Conservation (phyloP, 73 alveolate genomes). For the Blepharisma stoltei region DNA sequence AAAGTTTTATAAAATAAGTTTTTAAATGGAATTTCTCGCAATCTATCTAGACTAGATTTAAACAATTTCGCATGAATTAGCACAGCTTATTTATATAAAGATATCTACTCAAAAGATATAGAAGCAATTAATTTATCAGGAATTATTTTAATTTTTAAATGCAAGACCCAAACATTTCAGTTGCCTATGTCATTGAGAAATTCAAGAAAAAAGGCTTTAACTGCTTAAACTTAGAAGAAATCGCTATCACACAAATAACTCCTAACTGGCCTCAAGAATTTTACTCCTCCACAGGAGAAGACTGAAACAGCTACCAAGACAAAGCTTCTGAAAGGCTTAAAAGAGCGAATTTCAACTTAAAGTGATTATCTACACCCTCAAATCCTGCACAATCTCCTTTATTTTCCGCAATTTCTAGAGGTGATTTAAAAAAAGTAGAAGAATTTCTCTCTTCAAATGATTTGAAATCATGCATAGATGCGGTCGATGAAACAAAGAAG, state of each 20-base stretch:
- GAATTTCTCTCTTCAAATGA: slow-evolving; percentile 40
- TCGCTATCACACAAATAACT: slow-evolving; percentile 75
- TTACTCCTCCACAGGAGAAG: slow-evolving; percentile 59
- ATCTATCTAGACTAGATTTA: no score
- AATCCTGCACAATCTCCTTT: slow-evolving; percentile 24
- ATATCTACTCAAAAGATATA: no score
- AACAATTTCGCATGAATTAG: no score
- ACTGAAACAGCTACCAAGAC: slow-evolving; percentile 73
- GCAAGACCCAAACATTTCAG: not conserved
- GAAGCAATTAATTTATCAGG: no score
- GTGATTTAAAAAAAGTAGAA: slow-evolving; percentile 44
- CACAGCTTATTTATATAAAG: no score
- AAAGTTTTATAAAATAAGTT: no score
- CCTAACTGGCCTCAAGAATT: slow-evolving; percentile 70
- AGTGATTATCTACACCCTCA: slow-evolving; percentile 63
- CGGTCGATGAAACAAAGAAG: slow-evolving; percentile 58
- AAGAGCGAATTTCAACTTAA: slow-evolving; percentile 67
- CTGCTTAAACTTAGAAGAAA: slow-evolving; percentile 75
- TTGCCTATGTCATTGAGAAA: slow-evolving; percentile 47
- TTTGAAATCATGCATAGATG: not conserved
- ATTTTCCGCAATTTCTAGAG: slow-evolving; percentile 40
- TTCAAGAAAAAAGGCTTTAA: slow-evolving; percentile 84
- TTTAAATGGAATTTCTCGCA: no score
- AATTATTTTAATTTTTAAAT: not conserved
- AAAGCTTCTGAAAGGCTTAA: slow-evolving; percentile 75